Percentiles rank a stretch among this genome's conserved stretches.
These are phyloP conservation scores for Phialophora expanda DNA, from an alignment of 2,329 filamentous ascomycete species.

Conservation along the genomic window DNA sequence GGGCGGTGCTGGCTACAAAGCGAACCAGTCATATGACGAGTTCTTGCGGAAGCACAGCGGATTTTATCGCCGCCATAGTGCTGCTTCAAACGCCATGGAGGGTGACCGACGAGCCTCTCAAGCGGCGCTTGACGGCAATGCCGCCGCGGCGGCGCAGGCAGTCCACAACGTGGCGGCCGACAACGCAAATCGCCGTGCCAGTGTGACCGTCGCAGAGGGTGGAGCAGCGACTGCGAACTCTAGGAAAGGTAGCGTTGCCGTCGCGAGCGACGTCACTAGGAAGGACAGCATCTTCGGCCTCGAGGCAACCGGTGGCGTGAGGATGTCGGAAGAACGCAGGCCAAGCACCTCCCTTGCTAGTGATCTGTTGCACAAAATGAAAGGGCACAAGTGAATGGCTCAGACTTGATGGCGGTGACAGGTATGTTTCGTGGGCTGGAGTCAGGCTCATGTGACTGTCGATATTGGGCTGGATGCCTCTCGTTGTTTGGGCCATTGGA, in stretches of 20 bases:
- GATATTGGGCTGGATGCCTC: neutral
- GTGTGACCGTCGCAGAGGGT: slow-evolving; percentile 29
- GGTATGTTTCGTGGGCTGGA: neutral
- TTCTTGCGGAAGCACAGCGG: slow-evolving; percentile 38
- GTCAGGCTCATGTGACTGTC: neutral
- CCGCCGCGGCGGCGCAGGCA: slow-evolving; percentile 30
- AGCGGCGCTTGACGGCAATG: slow-evolving; percentile 32
- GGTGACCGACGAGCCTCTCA: slow-evolving; percentile 37
- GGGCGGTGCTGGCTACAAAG: slow-evolving; percentile 40
- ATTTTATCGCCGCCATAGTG: slow-evolving; percentile 40
- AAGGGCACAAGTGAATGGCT: slow-evolving; percentile 26
- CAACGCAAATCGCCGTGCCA: slow-evolving; percentile 29
- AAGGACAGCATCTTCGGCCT: slow-evolving; percentile 39
- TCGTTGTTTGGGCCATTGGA: neutral
- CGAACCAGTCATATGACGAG: slow-evolving; percentile 38
- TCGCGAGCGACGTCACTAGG: slow-evolving; percentile 37
- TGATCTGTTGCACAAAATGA: slow-evolving; percentile 38
- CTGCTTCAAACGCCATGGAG: slow-evolving; percentile 37
- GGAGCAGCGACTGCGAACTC: slow-evolving; percentile 36
- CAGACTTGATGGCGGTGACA: neutral
- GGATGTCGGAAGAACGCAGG: slow-evolving; percentile 35
- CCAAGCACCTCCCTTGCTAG: slow-evolving; percentile 38
- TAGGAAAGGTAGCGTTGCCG: slow-evolving; percentile 39
- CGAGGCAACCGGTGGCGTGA: slow-evolving; percentile 35
- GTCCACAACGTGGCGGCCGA: slow-evolving; percentile 33